Conservation (phyloP, 352 stramenopile species). For the Phytophthora nicotianae region DNA sequence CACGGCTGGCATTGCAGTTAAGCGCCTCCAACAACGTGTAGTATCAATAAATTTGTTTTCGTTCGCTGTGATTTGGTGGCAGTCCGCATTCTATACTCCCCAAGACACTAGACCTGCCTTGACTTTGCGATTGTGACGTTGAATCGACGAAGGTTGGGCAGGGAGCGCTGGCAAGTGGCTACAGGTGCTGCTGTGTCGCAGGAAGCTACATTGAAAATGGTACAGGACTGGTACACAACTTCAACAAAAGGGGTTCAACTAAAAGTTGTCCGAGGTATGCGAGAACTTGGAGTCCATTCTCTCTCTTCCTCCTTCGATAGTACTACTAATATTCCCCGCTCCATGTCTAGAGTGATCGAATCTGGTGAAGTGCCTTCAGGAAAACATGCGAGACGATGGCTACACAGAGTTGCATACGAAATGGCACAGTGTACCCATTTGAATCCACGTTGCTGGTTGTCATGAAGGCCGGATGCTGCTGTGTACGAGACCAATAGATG, state of each 20-base stretch:
- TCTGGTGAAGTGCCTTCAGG: too few relatives aligned
- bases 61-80: neutral
- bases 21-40: conserved; percentile 48
- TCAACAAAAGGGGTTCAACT: too few relatives aligned
- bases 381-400: neutral
- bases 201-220: conserved; percentile 8
- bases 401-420: conserved; percentile 3
- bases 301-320: too few relatives aligned
- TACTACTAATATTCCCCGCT: too few relatives aligned
- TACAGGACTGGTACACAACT: conserved; percentile 15
- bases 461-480: neutral
- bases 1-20: conserved; percentile 49
- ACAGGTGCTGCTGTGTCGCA: neutral
- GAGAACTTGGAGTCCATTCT: neutral
- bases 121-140: neutral
- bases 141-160: neutral
- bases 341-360: too few relatives aligned
- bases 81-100: neutral
- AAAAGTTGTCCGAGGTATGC: neutral
- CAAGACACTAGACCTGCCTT: neutral
- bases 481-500: neutral
- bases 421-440: conserved; percentile 12
- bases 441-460: neutral
- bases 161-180: neutral
- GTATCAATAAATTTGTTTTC: neutral